Base-by-base conservation (phyloP, 2,329 filamentous ascomycete genomes). In the Pyricularia pennisetigena region DNA sequence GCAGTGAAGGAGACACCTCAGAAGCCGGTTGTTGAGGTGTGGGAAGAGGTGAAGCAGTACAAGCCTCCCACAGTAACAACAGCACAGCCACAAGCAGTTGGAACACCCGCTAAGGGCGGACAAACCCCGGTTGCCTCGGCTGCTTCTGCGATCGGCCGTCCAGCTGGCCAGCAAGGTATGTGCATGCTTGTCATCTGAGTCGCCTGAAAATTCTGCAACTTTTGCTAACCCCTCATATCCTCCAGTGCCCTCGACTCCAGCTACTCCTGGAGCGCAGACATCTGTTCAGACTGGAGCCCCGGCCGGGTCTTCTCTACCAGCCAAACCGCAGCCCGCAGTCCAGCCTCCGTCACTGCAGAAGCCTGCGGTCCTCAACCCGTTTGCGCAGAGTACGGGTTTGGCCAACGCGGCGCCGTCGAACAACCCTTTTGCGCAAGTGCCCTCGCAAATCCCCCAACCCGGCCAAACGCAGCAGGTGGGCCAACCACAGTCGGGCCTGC, bases 1-100 rank as follows among this genome's bases (percentile, higher is more conserved):
- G 94, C 94, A 14, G 93, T 90, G 0, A 85, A 84, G n/a, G 90
- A 97, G 65, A 97, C 94, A 0, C 94, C 94, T 0, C 84, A 94
- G 73, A 89, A 88, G 75, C 87, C 93, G 0, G 93, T 98, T 4
- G 86, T 82, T 10, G 93, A 97, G 77, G 94, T 97, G 0, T 97
- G 92, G 91, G 88, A 90, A 71, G 81, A 91, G 68, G 93, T 90
- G 0, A 94, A 94, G 78, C 82, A 79, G 67, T 85, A 87, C 12
- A 90, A 87, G 75, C 82, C 85, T 9, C 72, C 75, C 14, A 71
- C 70, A 4, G 69, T 72, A 1, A 54, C 28, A 68, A 72, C 54
- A 5, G 24, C 69, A n/a, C 14, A 66, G 12, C 65, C 30, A 14
- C 41, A 41, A 49, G 62, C 65, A 28, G 65, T 49, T 9, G 9